A percentile compares a stretch with the other conserved stretches of the same genome.
Evolutionary conservation across 1,284 basidiomycete genomes (phyloP).

Genomic region (Leccinum pachyderme): DNA sequence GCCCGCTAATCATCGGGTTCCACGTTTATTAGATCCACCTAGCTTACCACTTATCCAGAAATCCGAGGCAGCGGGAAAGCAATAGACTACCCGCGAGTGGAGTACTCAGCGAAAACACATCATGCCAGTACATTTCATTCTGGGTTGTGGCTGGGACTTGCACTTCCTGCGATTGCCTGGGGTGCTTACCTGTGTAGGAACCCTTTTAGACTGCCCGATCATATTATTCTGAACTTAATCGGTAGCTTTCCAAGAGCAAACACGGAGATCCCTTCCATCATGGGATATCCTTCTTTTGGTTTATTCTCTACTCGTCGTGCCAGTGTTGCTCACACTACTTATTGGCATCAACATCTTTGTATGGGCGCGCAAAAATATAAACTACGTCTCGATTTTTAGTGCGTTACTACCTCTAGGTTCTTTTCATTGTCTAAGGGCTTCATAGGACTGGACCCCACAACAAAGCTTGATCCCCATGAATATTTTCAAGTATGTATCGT

Average conservation of each 20-base stretch:
- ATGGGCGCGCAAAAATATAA: slow-evolving; percentile 78
- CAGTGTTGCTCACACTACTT: slow-evolving; percentile 75
- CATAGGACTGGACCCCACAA: slow-evolving; percentile 73
- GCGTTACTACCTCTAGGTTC: slow-evolving; percentile 14
- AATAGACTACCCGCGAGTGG: slow-evolving; percentile 61
- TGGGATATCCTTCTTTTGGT: slow-evolving; percentile 78
- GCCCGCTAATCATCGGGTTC: neutral
- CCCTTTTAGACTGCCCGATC: neutral
- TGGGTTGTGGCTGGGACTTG: slow-evolving; percentile 76
- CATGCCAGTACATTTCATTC: slow-evolving; percentile 77
- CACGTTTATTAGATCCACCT: neutral
- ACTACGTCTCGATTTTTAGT: slow-evolving; percentile 94
- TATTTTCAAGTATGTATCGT: slow-evolving; percentile 71
- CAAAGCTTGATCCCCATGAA: slow-evolving; percentile 75
- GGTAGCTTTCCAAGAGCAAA: slow-evolving; percentile 60
- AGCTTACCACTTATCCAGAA: slow-evolving; percentile 44
- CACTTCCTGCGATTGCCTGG: slow-evolving; percentile 67
- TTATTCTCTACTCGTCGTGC: slow-evolving; percentile 76
- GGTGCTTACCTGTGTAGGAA: slow-evolving; percentile 69
- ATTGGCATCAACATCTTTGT: slow-evolving; percentile 81
- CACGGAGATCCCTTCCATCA: slow-evolving; percentile 58
- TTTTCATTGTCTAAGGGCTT: neutral
- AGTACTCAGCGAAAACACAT: slow-evolving; percentile 60
- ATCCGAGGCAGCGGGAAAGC: slow-evolving; percentile 84
- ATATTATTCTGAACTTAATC: slow-evolving; percentile 2